Percentiles rank a stretch among this genome's conserved stretches.
phyloP scores from a whole-genome alignment of 352 stramenopile genomes.

The Pythium inflatum region DNA sequence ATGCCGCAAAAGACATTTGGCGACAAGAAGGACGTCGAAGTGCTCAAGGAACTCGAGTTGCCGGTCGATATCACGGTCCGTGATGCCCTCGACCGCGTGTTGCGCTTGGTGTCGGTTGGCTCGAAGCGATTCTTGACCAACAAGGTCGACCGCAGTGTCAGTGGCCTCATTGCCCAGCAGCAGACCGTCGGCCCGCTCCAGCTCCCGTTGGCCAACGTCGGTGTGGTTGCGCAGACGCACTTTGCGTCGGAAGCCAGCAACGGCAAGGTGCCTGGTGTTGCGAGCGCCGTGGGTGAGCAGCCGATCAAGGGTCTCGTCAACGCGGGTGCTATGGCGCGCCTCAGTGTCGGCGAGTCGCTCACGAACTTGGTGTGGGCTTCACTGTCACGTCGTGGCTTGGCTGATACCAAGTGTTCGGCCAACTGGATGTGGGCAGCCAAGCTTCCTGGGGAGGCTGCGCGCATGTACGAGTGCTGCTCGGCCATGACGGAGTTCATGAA shows the following conservation, averaged over 20 bases:
- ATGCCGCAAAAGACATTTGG: slow-evolving; percentile 99
- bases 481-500: slow-evolving; percentile 96
- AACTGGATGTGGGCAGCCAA: slow-evolving; percentile 99
- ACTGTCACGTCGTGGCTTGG: slow-evolving; percentile 87
- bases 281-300: slow-evolving; percentile 96
- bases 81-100: slow-evolving; percentile 93
- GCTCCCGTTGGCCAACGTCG: slow-evolving; percentile 96
- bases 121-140: slow-evolving; percentile 98
- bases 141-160: slow-evolving; percentile 98
- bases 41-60: slow-evolving; percentile 68
- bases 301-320: slow-evolving; percentile 97
- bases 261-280: slow-evolving; percentile 92
- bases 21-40: slow-evolving; percentile 75
- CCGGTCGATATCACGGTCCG: slow-evolving; percentile 89
- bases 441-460: slow-evolving; percentile 96
- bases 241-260: slow-evolving; percentile 75
- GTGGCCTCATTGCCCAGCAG: slow-evolving; percentile 97
- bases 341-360: slow-evolving; percentile 97
- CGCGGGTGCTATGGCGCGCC: slow-evolving; percentile 94
- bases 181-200: slow-evolving; percentile 98
- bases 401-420: slow-evolving; percentile 97
- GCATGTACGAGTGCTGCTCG: slow-evolving; percentile 98
- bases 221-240: slow-evolving; percentile 96
- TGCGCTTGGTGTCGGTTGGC: slow-evolving; percentile 96
- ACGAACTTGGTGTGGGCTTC: slow-evolving; percentile 99